A percentile compares a stretch with the other conserved stretches of the same genome.
These are phyloP conservation scores for Penicillium sp. DNA, from an alignment of 2,329 filamentous ascomycete genomes.

Conservation along the genomic window DNA sequence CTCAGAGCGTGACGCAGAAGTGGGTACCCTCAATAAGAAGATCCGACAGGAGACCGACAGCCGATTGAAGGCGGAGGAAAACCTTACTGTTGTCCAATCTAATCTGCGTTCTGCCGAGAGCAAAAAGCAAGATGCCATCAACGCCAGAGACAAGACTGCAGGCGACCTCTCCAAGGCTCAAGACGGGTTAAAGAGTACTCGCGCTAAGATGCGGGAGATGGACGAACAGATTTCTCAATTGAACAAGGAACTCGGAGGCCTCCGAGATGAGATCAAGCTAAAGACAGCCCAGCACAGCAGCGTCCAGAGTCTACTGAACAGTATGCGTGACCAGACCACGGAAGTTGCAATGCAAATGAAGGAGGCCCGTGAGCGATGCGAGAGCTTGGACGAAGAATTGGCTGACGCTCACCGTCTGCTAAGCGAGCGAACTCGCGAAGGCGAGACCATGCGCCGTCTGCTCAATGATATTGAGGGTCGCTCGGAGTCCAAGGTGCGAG, in stretches of 20 bases:
- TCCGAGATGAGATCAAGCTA: conserved; percentile 78
- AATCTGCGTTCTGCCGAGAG: conserved; percentile 76
- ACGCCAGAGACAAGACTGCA: conserved; percentile 68
- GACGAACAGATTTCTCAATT: conserved; percentile 72
- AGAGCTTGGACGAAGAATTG: conserved; percentile 88
- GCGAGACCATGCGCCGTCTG: conserved; percentile 89
- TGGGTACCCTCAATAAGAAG: conserved; percentile 75
- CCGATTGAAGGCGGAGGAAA: conserved; percentile 74
- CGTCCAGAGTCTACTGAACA: conserved; percentile 80
- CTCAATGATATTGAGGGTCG: conserved; percentile 82
- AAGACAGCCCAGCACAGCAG: conserved; percentile 83
- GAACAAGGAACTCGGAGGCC: conserved; percentile 63
- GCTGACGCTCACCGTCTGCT: conserved; percentile 83
- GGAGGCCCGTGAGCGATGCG: conserved; percentile 77
- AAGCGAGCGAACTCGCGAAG: conserved; percentile 83
- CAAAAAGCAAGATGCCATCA: conserved; percentile 74
- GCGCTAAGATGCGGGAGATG: conserved; percentile 65
- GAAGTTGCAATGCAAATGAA: conserved; percentile 91
- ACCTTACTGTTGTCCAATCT: conserved; percentile 69
- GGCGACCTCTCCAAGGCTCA: conserved; percentile 70
- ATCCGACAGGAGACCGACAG: conserved; percentile 71
- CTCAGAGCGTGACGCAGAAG: conserved; percentile 72
- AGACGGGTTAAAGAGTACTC: conserved; percentile 63
- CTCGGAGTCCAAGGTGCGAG: conserved; percentile 76
- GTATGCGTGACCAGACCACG: conserved; percentile 87